Evolutionary conservation across 805 yeast species (phyloP).

Genomic region (Lipomyces sp.): DNA sequence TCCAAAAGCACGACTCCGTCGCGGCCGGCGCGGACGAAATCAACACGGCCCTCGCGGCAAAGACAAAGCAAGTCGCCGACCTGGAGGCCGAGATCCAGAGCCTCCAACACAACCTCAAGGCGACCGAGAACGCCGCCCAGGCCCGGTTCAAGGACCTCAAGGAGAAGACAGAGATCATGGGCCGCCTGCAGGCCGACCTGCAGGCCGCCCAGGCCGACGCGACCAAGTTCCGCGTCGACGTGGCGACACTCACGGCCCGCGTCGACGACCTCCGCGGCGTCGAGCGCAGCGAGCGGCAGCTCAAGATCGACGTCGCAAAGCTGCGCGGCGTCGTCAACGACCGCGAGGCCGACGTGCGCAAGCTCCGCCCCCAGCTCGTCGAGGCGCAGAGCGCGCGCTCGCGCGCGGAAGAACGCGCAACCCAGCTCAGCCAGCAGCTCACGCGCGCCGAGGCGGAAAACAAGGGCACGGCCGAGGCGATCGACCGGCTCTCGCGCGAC

Average conservation of each 20-base stretch:
- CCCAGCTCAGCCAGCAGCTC: constrained; percentile 36
- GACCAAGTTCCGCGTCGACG: constrained; percentile 22
- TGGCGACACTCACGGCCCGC: constrained; percentile 23
- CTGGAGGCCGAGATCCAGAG: constrained; percentile 28
- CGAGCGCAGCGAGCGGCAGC: constrained; percentile 22
- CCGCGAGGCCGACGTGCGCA: constrained; percentile 23
- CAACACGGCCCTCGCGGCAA: constrained; percentile 8
- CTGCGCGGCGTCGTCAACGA: constrained; percentile 15
- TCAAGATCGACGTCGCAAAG: constrained; percentile 14
- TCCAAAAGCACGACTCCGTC: constrained; percentile 32
- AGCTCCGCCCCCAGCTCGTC: constrained; percentile 15
- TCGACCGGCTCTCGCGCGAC: constrained; percentile 39
- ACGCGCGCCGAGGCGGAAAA: constrained; percentile 19
- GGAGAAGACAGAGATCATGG: constrained; percentile 28
- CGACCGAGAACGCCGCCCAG: constrained; percentile 39
- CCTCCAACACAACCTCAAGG: constrained; percentile 28
- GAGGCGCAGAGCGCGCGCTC: constrained; percentile 15
- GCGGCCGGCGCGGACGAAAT: constrained; percentile 39
- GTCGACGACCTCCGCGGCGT: constrained; percentile 19
- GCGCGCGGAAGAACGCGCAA: constrained; percentile 21
- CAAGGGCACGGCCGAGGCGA: constrained; percentile 7
- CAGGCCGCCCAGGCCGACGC: constrained; percentile 21
- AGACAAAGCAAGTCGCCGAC: constrained; percentile 31
- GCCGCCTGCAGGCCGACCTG: constrained; percentile 29
- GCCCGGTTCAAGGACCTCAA: constrained; percentile 43